These are phyloP conservation scores for Aspergillus nomiae DNA, from an alignment of 2,329 filamentous ascomycete species.

Conservation along the genomic window DNA sequence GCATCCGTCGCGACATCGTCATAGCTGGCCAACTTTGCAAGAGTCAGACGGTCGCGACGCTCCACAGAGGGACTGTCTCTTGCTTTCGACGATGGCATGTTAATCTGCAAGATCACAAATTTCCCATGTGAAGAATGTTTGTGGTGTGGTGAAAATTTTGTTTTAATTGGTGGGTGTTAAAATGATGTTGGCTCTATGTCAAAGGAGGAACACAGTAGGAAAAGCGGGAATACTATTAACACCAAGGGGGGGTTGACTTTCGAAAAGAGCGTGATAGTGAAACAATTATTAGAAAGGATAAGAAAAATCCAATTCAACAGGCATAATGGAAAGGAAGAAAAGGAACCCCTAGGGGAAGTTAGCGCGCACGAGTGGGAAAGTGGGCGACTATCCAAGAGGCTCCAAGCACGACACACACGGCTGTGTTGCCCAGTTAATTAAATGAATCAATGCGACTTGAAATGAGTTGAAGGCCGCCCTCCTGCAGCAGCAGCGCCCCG, in stretches of 20 bases:
- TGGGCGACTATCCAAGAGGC: conserved; percentile 4
- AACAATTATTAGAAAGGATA: not conserved
- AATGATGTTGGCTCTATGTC: conserved; percentile 12
- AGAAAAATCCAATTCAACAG: not conserved
- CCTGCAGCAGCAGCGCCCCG: not conserved
- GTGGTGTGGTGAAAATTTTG: not conserved
- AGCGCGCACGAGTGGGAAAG: conserved; percentile 12
- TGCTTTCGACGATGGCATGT: conserved; percentile 42
- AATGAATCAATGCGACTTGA: conserved; percentile 6
- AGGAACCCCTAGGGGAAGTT: conserved; percentile 13
- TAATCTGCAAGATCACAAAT: conserved; percentile 12
- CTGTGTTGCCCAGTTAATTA: conserved; percentile 14
- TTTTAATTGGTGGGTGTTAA: conserved; percentile 10
- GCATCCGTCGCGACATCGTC: conserved; percentile 96
- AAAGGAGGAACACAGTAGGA: conserved; percentile 19
- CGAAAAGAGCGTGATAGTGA: conserved; percentile 1
- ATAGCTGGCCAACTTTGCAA: conserved; percentile 86
- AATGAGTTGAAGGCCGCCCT: not conserved
- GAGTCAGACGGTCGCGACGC: conserved; percentile 71
- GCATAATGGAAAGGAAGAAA: conserved; percentile 7
- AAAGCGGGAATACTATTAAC: not conserved
- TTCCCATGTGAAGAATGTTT: conserved; percentile 14
- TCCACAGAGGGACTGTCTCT: conserved; percentile 34
- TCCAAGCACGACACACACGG: conserved; percentile 3
- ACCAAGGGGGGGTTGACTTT: not conserved